These are phyloP conservation scores for Scheffersomyces titani DNA, from an alignment of 1,139 yeast genomes.

Conservation along the genomic window DNA sequence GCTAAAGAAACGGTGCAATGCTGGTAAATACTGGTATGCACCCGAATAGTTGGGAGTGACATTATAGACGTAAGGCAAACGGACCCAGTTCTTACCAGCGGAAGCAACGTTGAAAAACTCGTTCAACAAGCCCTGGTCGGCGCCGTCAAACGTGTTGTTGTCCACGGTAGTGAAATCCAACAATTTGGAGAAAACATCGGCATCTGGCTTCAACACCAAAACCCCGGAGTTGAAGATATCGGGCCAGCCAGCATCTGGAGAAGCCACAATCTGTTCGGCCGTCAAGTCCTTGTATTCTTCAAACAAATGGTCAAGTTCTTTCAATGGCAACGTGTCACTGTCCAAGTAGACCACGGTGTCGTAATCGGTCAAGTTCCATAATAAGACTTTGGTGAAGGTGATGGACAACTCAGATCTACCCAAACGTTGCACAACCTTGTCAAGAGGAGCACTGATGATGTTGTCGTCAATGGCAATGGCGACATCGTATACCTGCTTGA, in stretches of 20 bases:
- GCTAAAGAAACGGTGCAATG: slow-evolving; percentile 27
- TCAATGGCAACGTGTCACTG: slow-evolving; percentile 30
- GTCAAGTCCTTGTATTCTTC: slow-evolving; percentile 14
- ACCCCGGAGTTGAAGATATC: slow-evolving; percentile 38
- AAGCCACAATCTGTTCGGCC: slow-evolving; percentile 22
- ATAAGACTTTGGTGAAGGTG: slow-evolving; percentile 28
- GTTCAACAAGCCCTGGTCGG: slow-evolving; percentile 36
- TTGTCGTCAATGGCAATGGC: slow-evolving; percentile 24
- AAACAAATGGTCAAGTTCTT: slow-evolving; percentile 25
- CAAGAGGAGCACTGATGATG: slow-evolving; percentile 20
- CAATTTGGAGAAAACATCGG: slow-evolving; percentile 18
- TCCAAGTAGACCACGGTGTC: slow-evolving; percentile 30
- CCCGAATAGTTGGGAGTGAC: slow-evolving; percentile 29
- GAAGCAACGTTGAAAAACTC: slow-evolving; percentile 23
- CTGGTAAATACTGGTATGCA: slow-evolving; percentile 34
- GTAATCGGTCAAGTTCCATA: slow-evolving; percentile 29
- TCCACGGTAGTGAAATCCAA: slow-evolving; percentile 13
- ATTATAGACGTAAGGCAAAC: slow-evolving; percentile 32
- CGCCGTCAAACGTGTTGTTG: slow-evolving; percentile 30
- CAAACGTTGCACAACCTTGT: slow-evolving; percentile 18
- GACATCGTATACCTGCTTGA: slow-evolving; percentile 24
- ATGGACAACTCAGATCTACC: slow-evolving; percentile 30
- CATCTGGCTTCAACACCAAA: slow-evolving; percentile 27
- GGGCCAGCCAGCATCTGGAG: slow-evolving; percentile 42
- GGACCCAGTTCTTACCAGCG: slow-evolving; percentile 22